Conservation (phyloP, 345 rosid species). For the Schrenkiella parvula region DNA sequence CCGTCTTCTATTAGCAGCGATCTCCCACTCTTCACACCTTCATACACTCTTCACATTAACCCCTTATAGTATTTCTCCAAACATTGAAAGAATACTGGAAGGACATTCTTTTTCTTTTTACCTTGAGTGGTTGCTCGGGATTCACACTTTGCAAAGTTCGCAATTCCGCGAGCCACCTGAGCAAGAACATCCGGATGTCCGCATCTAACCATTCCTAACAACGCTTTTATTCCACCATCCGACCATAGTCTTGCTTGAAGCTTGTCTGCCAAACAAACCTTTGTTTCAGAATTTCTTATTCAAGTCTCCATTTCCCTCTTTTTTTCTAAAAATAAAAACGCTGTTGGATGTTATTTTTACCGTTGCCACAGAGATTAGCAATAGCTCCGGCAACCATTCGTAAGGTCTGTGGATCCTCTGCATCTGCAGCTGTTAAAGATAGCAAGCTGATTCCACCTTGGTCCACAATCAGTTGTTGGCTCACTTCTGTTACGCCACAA, state of each 20-base stretch:
- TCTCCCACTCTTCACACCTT: constrained; percentile 72
- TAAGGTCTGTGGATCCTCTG: constrained; percentile 93
- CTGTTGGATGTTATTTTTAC: constrained; percentile 37
- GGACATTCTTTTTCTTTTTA: neutral
- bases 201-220: constrained; percentile 94
- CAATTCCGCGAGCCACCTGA: constrained; percentile 97
- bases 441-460: constrained; percentile 91
- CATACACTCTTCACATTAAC: constrained; percentile 2
- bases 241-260: constrained; percentile 77
- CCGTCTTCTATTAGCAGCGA: constrained; percentile 90
- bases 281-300: neutral
- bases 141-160: constrained; percentile 98
- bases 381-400: constrained; percentile 99
- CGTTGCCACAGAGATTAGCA: constrained; percentile 97
- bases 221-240: constrained; percentile 95
- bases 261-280: constrained; percentile 53
- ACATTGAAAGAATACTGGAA: neutral
- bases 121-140: constrained; percentile 88
- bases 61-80: neutral
- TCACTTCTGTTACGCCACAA: constrained; percentile 59
- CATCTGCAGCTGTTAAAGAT: constrained; percentile 77
- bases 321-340: neutral
- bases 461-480: constrained; percentile 91
- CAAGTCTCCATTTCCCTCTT: neutral
- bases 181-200: constrained; percentile 96